Base-by-base conservation (phyloP, 805 yeast species). In the Myxozyma neotropica region DNA sequence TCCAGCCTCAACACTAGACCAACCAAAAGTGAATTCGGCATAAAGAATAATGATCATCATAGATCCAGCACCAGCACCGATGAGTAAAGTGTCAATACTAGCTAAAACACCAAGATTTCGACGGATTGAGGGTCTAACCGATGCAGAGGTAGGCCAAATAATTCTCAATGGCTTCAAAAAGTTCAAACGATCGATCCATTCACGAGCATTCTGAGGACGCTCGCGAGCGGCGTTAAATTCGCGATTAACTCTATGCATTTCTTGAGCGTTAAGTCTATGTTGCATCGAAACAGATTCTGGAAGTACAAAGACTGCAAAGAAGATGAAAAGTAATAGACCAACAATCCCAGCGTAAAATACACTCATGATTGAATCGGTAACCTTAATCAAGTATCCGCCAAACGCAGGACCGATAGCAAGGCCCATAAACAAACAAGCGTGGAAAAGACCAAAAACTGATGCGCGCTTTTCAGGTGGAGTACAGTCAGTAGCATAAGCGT, bases 401-500 rank as follows among this genome's bases (percentile, higher is more conserved):
- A 63, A 15, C 23, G 58, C 57, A 10, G 71, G 72, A 5, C 72
- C 73, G 17, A 66, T 15, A 4, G 72, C 74, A 47, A 67, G 43
- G 31, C 59, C 58, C 8, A 57, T 65, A 58, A 68, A 71, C 50
- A 70, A n/a, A 40, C 64, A 57, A 7, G 72, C 68, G 33, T 70
- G 71, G 24, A 69, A 44, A 8, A 60, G 29, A 5, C 69, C 69
- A 63, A 77, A 68, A 51, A 69, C 72, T 12, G 66, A 46, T 4
- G 73, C 70, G 61, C 96, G 75, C 56, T 81, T 77, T 35, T 76
- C 78, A 0, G 88, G 80, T 21, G 84, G 86, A 5, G 84, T 85
- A 40, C 89, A 83, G 73, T 90, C 96, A 3, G 89, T 77, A 17
- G 88, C 78, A 69, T 89, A 90, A 60, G 92, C 82, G 69, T 85